A percentile compares a stretch with the other conserved stretches of the same genome.
Conservation (phyloP, 805 yeast genomes). For the Myxozyma nipponensis region DNA sequence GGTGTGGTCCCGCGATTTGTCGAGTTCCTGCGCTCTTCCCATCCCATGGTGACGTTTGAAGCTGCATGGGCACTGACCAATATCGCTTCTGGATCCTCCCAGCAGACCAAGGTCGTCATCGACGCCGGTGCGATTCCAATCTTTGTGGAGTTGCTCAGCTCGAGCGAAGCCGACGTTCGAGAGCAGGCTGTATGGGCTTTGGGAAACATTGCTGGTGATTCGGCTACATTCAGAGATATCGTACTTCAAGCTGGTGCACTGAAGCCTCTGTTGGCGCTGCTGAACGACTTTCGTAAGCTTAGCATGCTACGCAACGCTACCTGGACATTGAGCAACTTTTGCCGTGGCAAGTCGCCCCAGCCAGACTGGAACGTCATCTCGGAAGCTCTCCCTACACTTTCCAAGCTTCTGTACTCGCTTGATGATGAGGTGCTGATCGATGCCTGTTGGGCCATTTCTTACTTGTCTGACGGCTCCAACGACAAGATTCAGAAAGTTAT, state of each 20-base stretch:
- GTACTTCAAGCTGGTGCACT: constrained; percentile 83
- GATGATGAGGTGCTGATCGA: constrained; percentile 93
- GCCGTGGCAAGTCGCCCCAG: constrained; percentile 94
- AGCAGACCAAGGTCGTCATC: constrained; percentile 85
- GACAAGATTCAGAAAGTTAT: constrained; percentile 95
- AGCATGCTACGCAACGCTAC: constrained; percentile 94
- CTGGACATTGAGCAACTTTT: constrained; percentile 94
- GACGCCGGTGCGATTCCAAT: constrained; percentile 92
- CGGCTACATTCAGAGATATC: constrained; percentile 81
- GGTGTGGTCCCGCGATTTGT: constrained; percentile 94
- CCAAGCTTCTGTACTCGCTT: constrained; percentile 82
- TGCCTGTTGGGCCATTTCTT: constrained; percentile 98
- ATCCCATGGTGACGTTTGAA: constrained; percentile 87
- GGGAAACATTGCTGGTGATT: constrained; percentile 98
- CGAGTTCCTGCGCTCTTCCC: constrained; percentile 69
- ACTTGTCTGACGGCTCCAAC: constrained; percentile 86
- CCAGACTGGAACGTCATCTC: constrained; percentile 87
- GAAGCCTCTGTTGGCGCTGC: constrained; percentile 76
- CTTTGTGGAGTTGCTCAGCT: constrained; percentile 75
- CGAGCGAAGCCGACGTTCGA: constrained; percentile 83
- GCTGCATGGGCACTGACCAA: constrained; percentile 99
- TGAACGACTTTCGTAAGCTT: constrained; percentile 70
- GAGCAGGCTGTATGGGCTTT: constrained; percentile 99
- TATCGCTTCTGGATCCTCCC: constrained; percentile 90
- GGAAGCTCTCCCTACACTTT: constrained; percentile 83